These are phyloP conservation scores for Stephania yunnanensis DNA, from an alignment of 164 flowering plant species.

Conservation along the genomic window DNA sequence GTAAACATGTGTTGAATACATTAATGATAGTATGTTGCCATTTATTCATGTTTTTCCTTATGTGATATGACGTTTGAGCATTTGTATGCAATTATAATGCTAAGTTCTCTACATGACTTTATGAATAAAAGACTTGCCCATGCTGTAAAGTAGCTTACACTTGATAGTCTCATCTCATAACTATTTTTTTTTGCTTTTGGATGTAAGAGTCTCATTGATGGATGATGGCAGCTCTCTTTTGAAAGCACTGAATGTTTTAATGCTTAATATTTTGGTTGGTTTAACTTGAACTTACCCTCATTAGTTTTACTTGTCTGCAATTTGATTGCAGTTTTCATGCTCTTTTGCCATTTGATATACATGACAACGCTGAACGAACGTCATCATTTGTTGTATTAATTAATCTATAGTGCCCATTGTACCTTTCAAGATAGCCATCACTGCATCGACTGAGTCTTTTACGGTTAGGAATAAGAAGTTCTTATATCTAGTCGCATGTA, in stretches of 20 bases:
- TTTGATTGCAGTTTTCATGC: not conserved
- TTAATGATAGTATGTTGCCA: conserved; percentile 73
- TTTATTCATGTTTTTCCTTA: not conserved
- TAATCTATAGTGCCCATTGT: conserved; percentile 81
- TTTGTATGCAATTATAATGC: not conserved
- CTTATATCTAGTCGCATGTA: conserved; percentile 72
- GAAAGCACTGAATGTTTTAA: conserved; percentile 92
- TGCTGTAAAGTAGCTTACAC: conserved; percentile 92
- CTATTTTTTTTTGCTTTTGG: conserved; percentile 94
- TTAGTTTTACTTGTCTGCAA: not conserved
- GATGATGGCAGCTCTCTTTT: conserved; percentile 98
- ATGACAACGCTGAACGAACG: conserved; percentile 98
- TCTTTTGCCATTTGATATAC: conserved; percentile 17
- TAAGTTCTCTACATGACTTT: conserved; percentile 61
- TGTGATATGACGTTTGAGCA: not conserved
- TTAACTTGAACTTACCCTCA: not conserved
- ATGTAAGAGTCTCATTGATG: conserved; percentile 94
- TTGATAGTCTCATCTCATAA: conserved; percentile 83
- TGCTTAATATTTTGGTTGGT: conserved; percentile 93
- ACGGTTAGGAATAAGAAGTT: conserved; percentile 81
- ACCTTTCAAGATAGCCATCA: conserved; percentile 92
- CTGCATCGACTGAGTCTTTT: conserved; percentile 59
- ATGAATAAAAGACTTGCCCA: conserved; percentile 85
- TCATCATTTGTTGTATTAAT: conserved; percentile 92
- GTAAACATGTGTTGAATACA: conserved; percentile 96